phyloP scores from a whole-genome alignment of 1,139 yeast genomes.

The Geotrichum cucujoidarum region DNA sequence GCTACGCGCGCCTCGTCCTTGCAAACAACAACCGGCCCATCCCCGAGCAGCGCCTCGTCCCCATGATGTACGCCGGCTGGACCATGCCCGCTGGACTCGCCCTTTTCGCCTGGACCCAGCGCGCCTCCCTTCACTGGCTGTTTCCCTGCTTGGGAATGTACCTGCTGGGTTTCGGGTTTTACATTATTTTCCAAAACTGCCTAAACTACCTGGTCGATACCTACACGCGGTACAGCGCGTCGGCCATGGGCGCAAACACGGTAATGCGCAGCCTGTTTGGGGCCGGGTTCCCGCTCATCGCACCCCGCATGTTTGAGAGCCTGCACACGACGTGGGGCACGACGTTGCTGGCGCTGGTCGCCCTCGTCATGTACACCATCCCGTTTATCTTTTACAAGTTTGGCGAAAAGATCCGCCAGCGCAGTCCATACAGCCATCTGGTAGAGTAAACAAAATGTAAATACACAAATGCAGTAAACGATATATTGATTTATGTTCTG shows the following conservation, averaged over 20 bases:
- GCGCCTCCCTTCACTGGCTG: constrained; percentile 64
- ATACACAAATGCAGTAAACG: background rate
- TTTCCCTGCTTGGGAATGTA: constrained; percentile 64
- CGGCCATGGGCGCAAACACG: constrained; percentile 53
- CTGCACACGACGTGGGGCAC: constrained; percentile 36
- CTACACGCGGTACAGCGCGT: constrained; percentile 65
- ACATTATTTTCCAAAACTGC: constrained; percentile 67
- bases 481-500: background rate
- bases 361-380: constrained; percentile 41
- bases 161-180: constrained; percentile 51
- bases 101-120: constrained; percentile 79
- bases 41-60: constrained; percentile 59
- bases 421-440: constrained; percentile 3
- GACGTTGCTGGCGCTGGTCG: constrained; percentile 1
- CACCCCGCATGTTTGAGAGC: constrained; percentile 47
- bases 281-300: constrained; percentile 55
- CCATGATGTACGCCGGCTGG: constrained; percentile 45
- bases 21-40: constrained; percentile 40
- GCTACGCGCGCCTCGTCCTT: constrained; percentile 36
- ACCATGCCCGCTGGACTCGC: constrained; percentile 60
- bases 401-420: constrained; percentile 39
- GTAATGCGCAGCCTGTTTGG: constrained; percentile 49
- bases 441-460: background rate
- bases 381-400: constrained; percentile 51
- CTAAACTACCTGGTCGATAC: constrained; percentile 66